Evolutionary conservation across 2,329 filamentous ascomycete genomes (phyloP).

Genomic region (Colletotrichum salicis): DNA sequence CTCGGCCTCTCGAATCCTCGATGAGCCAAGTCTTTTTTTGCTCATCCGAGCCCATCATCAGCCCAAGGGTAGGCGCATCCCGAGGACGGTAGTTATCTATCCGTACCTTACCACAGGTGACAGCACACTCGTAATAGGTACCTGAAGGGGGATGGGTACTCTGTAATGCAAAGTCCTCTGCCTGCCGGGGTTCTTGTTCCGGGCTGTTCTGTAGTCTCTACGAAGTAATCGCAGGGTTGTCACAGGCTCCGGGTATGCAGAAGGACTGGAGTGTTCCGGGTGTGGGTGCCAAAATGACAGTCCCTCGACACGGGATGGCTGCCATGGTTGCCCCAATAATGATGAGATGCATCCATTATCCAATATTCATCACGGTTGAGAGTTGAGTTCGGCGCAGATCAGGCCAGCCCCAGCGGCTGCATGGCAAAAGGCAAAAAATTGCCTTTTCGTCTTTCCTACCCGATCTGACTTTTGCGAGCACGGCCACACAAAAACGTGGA

Average conservation of each 20-base stretch:
- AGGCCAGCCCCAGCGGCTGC: background rate
- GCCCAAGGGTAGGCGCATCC: background rate
- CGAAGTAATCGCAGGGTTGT: background rate
- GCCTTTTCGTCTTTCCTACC: background rate
- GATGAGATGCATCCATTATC: slow-evolving; percentile 5
- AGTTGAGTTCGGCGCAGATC: slow-evolving; percentile 5
- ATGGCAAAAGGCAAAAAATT: background rate
- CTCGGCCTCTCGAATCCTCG: background rate
- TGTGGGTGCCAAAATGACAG: background rate
- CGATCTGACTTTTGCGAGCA: background rate
- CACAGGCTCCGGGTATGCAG: background rate
- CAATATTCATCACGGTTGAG: background rate
- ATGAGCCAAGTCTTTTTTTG: background rate
- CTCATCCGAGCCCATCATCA: background rate
- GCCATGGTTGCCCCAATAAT: background rate
- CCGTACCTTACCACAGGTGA: background rate
- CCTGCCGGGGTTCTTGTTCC: slow-evolving; percentile 10
- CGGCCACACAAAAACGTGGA: slow-evolving; percentile 17
- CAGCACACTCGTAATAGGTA: no score
- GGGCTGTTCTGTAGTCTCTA: background rate
- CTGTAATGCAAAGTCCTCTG: background rate
- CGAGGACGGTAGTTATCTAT: slow-evolving; percentile 12
- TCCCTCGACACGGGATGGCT: background rate
- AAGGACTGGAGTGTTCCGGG: background rate
- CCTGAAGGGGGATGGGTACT: background rate